Evolutionary conservation across 495 filamentous ascomycete genomes (phyloP).

Genomic region (Podospora australis): DNA sequence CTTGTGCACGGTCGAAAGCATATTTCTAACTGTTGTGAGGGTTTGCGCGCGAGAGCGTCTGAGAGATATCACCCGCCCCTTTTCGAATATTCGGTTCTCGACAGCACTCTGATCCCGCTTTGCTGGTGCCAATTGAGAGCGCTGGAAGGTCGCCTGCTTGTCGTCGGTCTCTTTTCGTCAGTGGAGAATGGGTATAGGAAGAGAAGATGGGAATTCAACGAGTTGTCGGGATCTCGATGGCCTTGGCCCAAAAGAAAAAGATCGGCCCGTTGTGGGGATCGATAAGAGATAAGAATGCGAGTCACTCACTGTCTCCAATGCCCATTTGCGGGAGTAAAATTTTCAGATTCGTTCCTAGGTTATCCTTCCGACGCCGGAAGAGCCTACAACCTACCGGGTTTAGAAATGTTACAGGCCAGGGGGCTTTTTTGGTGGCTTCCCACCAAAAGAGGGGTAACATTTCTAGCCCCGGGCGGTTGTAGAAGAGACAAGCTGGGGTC

Average conservation of each 20-base stretch:
- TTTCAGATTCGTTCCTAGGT: constrained; percentile 4
- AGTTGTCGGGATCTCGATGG: constrained; percentile 7
- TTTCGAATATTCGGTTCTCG: too few species aligned
- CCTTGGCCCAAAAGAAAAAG: constrained; percentile 14
- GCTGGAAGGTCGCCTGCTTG: constrained; percentile 14
- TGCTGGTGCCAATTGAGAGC: constrained; percentile 17
- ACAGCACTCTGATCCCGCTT: constrained; percentile 13
- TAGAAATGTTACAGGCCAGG: too few species aligned
- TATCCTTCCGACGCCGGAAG: constrained; percentile 15
- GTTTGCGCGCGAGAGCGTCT: too few species aligned
- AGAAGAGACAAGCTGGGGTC: too few species aligned
- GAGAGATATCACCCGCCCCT: too few species aligned
- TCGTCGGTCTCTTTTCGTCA: constrained; percentile 2
- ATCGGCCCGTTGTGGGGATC: constrained; percentile 18
- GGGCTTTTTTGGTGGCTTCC: too few species aligned
- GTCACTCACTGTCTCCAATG: constrained; percentile 18
- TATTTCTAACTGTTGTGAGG: constrained; percentile 7
- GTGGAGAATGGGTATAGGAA: constrained; percentile 1
- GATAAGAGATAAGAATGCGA: constrained; percentile 26
- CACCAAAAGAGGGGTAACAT: too few species aligned
- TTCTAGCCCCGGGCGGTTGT: too few species aligned
- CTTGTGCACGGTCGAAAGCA: constrained; percentile 37
- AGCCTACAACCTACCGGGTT: too few species aligned
- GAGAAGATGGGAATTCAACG: constrained; percentile 11
- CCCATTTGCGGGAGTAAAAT: constrained; percentile 8